phyloP scores from a whole-genome alignment of 331 rosid genomes.

The Dryas integrifolia region DNA sequence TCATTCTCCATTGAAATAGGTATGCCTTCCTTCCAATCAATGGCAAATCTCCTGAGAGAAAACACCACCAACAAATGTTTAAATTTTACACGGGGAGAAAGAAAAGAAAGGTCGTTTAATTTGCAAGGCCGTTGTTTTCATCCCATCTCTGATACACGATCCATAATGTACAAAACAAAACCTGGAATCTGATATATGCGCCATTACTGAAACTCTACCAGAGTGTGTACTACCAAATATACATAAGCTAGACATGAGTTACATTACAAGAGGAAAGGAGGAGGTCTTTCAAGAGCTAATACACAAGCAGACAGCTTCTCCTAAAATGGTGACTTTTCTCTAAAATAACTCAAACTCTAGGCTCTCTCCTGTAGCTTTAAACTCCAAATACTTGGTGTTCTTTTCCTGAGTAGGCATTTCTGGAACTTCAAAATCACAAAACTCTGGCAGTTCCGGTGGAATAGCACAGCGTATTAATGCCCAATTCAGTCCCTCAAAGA shows the following conservation, averaged over 20 bases:
- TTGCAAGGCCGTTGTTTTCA: too few relatives aligned
- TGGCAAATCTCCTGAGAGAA: too few relatives aligned
- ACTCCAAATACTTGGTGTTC: slow-evolving; percentile 58
- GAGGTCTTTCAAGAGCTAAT: slow-evolving; percentile 8
- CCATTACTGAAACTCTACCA: slow-evolving; percentile 10
- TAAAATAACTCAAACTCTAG: slow-evolving; percentile 92
- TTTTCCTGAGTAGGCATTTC: slow-evolving; percentile 43
- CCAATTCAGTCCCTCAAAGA: slow-evolving; percentile 95
- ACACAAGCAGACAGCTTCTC: slow-evolving; percentile 25
- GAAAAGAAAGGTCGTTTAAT: too few relatives aligned
- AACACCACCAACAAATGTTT: too few relatives aligned
- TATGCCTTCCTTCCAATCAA: too few relatives aligned
- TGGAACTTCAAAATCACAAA: slow-evolving; percentile 54
- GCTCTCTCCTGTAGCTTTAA: slow-evolving; percentile 56
- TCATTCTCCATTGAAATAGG: too few relatives aligned
- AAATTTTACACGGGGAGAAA: too few relatives aligned
- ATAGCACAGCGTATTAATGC: slow-evolving; percentile 78
- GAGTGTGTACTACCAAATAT: slow-evolving; percentile 38
- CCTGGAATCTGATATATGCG: neutral
- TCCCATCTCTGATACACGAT: too few relatives aligned
- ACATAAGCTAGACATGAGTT: slow-evolving; percentile 44
- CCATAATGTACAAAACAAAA: neutral
- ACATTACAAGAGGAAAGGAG: slow-evolving; percentile 42
- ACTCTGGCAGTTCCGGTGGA: slow-evolving; percentile 85
- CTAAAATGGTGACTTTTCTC: slow-evolving; percentile 19